Evolutionary conservation across 78 protist genomes (phyloP), one percentile per base, ranked within the genome.

Genomic region (Dictyostelium purpureum): DNA sequence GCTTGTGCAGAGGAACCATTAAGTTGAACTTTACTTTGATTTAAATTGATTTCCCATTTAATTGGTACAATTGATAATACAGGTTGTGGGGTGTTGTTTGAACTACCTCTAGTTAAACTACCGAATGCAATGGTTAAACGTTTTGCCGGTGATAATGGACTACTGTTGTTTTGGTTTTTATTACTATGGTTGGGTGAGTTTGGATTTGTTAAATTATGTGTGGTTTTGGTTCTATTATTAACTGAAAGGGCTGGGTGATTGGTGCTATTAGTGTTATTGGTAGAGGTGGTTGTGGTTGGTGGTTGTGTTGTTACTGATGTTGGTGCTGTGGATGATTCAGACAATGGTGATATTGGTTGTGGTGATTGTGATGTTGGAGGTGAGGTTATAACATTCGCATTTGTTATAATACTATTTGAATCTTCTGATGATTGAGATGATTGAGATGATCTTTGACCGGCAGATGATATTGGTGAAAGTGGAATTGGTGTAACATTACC

Each of bases 11-110:
- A 5, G 24, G 52, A 24, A 43, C 10, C 31, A 16, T 47, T 47
- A 18, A 12, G 51, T 38, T 37, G 51, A 67, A 14, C 16, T 73
- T 40, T 61, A 61, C 12, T 31, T 49, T 66, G 70, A 52, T 66
- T 69, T 21, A 81, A 47, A 69, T 81, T 81, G 6, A 40, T 73
- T 26, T 81, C 89, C 89, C 89, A 81, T 38, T n/a, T 42, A 24
- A 76, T 76, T 69, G 74, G 47, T 21, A 81, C 56, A 11, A 75
- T 52, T 51, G 81, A 35, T 2, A 33, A 43, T 24, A 33, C 42
- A 52, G 43, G 37, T 24, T 6, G 0, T 26, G 37, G 0, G 26
- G 45, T 31, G 6, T 40, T 16, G 21, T 35, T 16, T 43, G 69
- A 21, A 45, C 49, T 33, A 24, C 76, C 45, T 75, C 52, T 75